Percentiles rank a stretch among this genome's conserved stretches.
These are phyloP conservation scores for Metarhizium anisopliae DNA, from an alignment of 2,329 filamentous ascomycete genomes.

Conservation along the genomic window DNA sequence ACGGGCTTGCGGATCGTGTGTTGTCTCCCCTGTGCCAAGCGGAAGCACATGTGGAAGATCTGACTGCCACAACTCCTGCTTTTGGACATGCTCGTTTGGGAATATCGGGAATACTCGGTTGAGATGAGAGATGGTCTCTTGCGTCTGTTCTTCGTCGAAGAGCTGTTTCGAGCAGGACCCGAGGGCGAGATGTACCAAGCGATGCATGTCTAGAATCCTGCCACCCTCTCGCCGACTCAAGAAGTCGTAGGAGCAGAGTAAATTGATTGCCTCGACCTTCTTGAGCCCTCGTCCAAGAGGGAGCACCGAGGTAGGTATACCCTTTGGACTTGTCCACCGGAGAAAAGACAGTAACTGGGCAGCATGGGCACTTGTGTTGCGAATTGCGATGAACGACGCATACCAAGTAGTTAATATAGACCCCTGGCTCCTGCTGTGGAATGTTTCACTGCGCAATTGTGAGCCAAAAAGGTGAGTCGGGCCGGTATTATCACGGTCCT, in stretches of 20 bases:
- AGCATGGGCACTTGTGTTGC: conserved; percentile 20
- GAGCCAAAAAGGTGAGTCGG: neutral
- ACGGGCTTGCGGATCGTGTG: too few relatives aligned
- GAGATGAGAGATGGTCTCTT: too few relatives aligned
- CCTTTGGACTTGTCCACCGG: conserved; percentile 24
- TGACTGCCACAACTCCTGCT: too few relatives aligned
- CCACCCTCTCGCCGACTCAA: neutral
- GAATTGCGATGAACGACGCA: neutral
- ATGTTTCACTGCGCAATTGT: neutral
- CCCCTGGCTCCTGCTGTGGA: neutral
- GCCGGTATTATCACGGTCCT: neutral
- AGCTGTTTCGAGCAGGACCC: too few relatives aligned
- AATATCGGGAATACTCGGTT: too few relatives aligned
- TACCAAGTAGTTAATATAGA: neutral
- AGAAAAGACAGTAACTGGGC: conserved; percentile 30
- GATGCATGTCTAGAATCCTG: neutral
- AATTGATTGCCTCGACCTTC: neutral
- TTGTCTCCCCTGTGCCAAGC: too few relatives aligned
- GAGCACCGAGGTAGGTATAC: neutral
- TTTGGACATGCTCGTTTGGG: too few relatives aligned
- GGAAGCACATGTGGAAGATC: too few relatives aligned
- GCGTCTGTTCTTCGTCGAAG: too few relatives aligned
- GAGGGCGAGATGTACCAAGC: neutral
- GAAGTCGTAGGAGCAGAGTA: neutral
- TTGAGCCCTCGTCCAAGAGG: neutral